A percentile compares a stretch with the other conserved stretches of the same genome.
phyloP scores from a whole-genome alignment of 345 rosid species.

The Mallotus nudiflorus region DNA sequence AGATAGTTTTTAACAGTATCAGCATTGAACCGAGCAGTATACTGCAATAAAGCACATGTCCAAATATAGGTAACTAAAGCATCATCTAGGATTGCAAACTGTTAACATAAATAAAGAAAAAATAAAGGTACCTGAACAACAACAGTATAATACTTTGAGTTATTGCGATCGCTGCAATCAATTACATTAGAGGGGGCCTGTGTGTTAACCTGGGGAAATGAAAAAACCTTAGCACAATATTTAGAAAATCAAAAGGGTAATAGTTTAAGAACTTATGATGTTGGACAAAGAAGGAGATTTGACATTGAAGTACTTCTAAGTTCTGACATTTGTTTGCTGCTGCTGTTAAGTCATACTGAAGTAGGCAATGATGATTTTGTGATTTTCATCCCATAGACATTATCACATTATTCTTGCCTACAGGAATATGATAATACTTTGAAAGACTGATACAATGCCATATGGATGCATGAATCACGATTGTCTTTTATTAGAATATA shows the following conservation, averaged over 20 bases:
- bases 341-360: background rate
- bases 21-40: constrained; percentile 78
- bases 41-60: constrained; percentile 41
- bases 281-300: background rate
- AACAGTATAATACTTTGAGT: constrained; percentile 79
- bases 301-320: background rate
- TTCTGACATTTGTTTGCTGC: background rate
- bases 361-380: background rate
- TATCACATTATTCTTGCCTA: background rate
- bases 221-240: constrained; percentile 13
- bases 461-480: background rate
- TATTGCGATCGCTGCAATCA: constrained; percentile 73
- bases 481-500: too few species aligned
- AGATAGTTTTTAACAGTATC: constrained; percentile 74
- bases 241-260: background rate
- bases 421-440: background rate
- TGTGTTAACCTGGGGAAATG: constrained; percentile 63
- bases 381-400: background rate
- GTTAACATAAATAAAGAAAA: background rate
- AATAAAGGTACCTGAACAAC: constrained; percentile 69
- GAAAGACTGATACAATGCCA: background rate
- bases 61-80: constrained; percentile 3
- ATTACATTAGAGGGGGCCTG: constrained; percentile 62
- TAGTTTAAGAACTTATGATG: background rate
- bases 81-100: constrained; percentile 5